Conservation (phyloP, 805 yeast species). For the Metschnikowia chrysomelidarum region DNA sequence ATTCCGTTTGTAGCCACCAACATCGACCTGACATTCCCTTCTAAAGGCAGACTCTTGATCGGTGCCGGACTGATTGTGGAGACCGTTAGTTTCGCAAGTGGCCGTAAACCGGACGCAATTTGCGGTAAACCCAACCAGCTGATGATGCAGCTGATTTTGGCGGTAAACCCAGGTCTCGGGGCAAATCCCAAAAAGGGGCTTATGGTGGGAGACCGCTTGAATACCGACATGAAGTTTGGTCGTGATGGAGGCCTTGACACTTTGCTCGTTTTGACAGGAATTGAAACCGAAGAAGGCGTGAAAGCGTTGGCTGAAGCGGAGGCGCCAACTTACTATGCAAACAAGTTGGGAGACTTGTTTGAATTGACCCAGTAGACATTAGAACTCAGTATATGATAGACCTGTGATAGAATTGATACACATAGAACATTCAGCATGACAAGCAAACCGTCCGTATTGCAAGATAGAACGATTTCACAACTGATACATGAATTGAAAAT, state of each 20-base stretch:
- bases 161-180: constrained; percentile 47
- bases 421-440: no score
- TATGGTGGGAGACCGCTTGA: constrained; percentile 94
- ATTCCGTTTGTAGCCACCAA: constrained; percentile 88
- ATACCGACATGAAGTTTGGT: constrained; percentile 95
- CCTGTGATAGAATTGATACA: no score
- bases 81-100: constrained; percentile 68
- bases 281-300: constrained; percentile 72
- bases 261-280: constrained; percentile 85
- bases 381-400: background rate
- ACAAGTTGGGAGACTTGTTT: constrained; percentile 72
- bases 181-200: constrained; percentile 61
- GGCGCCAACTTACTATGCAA: constrained; percentile 69
- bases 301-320: constrained; percentile 32
- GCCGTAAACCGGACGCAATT: constrained; percentile 75
- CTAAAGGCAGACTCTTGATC: constrained; percentile 79
- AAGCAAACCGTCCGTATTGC: no score
- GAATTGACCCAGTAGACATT: constrained; percentile 37
- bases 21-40: constrained; percentile 92
- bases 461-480: no score
- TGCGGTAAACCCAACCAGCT: constrained; percentile 91
- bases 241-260: constrained; percentile 84
- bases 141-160: constrained; percentile 87
- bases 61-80: constrained; percentile 95
- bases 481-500: no score